A percentile compares a stretch with the other conserved stretches of the same genome.
phyloP scores from a whole-genome alignment of 306 rosid species.

The Cicer pinnatifidum region DNA sequence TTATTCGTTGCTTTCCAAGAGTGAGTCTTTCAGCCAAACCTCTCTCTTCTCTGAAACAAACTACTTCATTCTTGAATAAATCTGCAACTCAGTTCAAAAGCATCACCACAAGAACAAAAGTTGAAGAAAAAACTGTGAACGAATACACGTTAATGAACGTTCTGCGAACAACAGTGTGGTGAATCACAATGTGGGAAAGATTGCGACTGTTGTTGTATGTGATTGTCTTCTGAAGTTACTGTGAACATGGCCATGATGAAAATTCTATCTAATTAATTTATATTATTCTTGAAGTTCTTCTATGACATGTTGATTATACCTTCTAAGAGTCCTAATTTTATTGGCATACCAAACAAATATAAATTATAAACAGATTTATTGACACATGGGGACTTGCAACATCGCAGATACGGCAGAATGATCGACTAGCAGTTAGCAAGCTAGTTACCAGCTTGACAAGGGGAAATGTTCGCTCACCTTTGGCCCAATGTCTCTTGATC shows the following conservation, averaged over 20 bases:
- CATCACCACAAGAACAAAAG: no score
- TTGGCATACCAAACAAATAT: slow-evolving; percentile 6
- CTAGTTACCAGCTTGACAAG: slow-evolving; percentile 97
- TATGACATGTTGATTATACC: slow-evolving; percentile 23
- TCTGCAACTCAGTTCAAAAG: no score
- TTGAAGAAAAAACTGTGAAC: no score
- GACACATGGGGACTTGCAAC: slow-evolving; percentile 20
- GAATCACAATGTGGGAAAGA: no score
- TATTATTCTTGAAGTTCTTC: slow-evolving; percentile 18
- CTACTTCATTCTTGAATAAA: no score
- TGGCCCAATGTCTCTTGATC: slow-evolving; percentile 94
- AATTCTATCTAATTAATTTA: slow-evolving; percentile 27
- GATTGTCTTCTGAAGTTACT: slow-evolving; percentile 39
- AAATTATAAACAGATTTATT: slow-evolving; percentile 37
- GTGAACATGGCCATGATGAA: slow-evolving; percentile 27
- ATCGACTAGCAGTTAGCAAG: slow-evolving; percentile 95
- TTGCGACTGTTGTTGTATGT: not conserved
- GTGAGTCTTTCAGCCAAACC: no score
- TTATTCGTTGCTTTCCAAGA: no score
- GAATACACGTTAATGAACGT: no score
- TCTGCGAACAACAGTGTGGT: no score
- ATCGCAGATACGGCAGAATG: slow-evolving; percentile 95
- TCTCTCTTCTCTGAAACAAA: no score
- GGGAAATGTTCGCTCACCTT: slow-evolving; percentile 96
- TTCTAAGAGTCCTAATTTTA: slow-evolving; percentile 13